Evolutionary conservation across 805 yeast species (phyloP), one percentile per base, ranked within the genome.

Genomic region (Nakazawaea ishiwadae): DNA sequence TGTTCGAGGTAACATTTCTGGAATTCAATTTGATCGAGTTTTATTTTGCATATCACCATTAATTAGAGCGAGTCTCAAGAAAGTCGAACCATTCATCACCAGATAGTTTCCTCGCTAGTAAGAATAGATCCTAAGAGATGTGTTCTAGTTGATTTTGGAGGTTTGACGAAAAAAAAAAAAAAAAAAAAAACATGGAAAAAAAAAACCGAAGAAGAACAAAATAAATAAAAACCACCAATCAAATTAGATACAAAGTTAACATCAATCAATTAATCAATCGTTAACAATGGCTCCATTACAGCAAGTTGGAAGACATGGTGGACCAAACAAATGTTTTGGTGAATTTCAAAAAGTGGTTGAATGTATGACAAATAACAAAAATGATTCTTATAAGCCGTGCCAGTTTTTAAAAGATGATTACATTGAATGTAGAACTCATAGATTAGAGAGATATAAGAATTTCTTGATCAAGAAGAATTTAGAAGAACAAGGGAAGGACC

Each of bases 251-350:
- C n/a, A n/a, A 23, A 10, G 10, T 23, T 23, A 10, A 15, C 10
- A 10, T 5, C 15, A 12, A 12, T 33, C 12, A 35, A 35, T 35
- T 20, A 9, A 23, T 17, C 15, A n/a, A n/a, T n/a, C n/a, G n/a
- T n/a, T 16, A 28, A 17, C 8, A 14, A 48, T 48, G 51, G 51
- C 51, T 23, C 51, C 51, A 14, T 40, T 48, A 31, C 51, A 48
- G 35, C 51, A 48, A 35, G 46, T 48, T 10, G 43, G 45, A 10
- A 41, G 49, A 38, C 53, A 53, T 37, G 67, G 68, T 16, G 68
- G 66, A 19, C 68, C 68, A 33, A 60, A 55, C 54, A 58, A 52
- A 39, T 63, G 68, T 49, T 63, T 62, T 49, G 63, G 61, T 21
- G 55, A 56, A 24, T 63, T 62, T 44, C 68, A 63, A 44, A 57